These are phyloP conservation scores for Tilletia indica DNA, from an alignment of 1,284 basidiomycete genomes.

Conservation along the genomic window DNA sequence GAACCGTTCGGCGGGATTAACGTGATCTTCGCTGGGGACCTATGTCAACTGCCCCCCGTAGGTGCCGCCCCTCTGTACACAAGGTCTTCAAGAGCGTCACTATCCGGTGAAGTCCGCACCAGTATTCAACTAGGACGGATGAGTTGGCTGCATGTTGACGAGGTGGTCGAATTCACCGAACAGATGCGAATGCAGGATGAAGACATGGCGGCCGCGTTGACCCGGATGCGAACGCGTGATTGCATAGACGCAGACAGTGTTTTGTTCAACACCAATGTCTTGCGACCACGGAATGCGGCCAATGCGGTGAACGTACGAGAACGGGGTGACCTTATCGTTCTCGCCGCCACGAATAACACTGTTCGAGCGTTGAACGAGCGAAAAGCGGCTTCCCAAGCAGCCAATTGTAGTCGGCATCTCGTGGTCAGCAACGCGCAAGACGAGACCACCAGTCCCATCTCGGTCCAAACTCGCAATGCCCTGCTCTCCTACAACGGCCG, in stretches of 20 bases:
- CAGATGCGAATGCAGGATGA: slow-evolving; percentile 4
- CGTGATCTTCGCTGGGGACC: not conserved
- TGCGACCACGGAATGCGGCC: not conserved
- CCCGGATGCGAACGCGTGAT: not conserved
- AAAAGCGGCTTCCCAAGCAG: not conserved
- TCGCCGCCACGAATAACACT: not conserved
- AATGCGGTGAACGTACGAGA: not conserved
- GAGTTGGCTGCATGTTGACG: not conserved
- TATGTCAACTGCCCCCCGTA: not conserved
- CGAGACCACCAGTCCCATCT: not conserved
- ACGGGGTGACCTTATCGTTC: not conserved
- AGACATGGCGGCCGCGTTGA: not conserved
- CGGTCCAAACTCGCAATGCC: not conserved
- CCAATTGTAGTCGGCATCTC: not conserved
- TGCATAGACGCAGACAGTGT: not conserved
- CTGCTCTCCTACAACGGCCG: not conserved
- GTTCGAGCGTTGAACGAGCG: not conserved
- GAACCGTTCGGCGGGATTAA: not conserved
- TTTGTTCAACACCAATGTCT: not conserved
- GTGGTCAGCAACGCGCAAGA: not conserved
- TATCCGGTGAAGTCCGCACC: not conserved
- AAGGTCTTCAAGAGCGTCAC: not conserved
- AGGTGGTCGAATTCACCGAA: not conserved
- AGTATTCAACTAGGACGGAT: not conserved
- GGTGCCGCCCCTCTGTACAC: not conserved